Evolutionary conservation across 2,329 filamentous ascomycete species (phyloP).

Genomic region (Drechslerella stenobrocha): DNA sequence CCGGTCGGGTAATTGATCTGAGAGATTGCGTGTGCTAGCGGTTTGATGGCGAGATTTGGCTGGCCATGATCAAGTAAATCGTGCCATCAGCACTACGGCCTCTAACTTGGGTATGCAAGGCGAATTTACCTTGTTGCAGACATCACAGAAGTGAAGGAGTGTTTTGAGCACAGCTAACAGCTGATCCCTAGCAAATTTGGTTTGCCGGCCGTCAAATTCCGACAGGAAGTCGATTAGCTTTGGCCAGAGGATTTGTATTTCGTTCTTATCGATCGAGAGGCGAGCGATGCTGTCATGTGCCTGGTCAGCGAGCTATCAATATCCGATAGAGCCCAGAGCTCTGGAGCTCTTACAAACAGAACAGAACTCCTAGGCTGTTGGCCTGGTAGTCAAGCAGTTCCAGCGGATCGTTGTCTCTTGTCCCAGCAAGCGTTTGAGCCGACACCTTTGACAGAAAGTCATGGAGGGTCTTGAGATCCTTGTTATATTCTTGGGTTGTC

Average conservation of each 20-base stretch:
- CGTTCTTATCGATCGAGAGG: conserved; percentile 30
- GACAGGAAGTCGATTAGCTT: conserved; percentile 52
- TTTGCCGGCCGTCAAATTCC: conserved; percentile 61
- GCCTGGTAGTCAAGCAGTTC: conserved; percentile 51
- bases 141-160: conserved; percentile 52
- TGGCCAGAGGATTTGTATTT: conserved; percentile 31
- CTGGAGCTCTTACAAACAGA: conserved; percentile 50
- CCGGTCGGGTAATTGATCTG: conserved; percentile 51
- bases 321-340: conserved; percentile 16
- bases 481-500: conserved; percentile 49
- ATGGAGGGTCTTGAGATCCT: conserved; percentile 50
- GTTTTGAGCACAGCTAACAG: conserved; percentile 59
- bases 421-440: conserved; percentile 47
- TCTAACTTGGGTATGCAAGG: background rate
- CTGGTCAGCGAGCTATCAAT: conserved; percentile 38
- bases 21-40: conserved; percentile 52
- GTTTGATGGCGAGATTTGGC: conserved; percentile 52
- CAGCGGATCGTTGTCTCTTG: conserved; percentile 50
- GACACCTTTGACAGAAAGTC: conserved; percentile 50
- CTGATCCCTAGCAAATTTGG: conserved; percentile 61
- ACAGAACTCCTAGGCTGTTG: conserved; percentile 52
- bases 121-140: conserved; percentile 48
- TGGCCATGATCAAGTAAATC: conserved; percentile 20
- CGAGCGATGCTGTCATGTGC: conserved; percentile 16
- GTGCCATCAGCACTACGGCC: conserved; percentile 9